Percentiles rank a stretch among this genome's conserved stretches.
Evolutionary conservation across 768 basidiomycete genomes (phyloP).

Genomic region (Cubamyces lactineus): DNA sequence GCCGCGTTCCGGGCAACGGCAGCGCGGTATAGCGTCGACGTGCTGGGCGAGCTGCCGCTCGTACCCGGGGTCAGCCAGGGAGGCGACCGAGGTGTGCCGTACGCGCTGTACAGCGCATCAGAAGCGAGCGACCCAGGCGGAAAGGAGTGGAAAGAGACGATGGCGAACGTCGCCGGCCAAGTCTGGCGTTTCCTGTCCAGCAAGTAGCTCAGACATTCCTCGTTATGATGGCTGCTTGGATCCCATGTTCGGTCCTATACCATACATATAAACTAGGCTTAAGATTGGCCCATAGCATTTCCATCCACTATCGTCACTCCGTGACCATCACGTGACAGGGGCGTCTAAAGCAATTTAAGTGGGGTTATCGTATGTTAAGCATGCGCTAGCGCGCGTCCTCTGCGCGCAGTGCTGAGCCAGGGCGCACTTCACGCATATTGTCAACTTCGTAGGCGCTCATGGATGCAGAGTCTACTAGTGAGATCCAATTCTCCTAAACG

Average conservation of each 20-base stretch:
- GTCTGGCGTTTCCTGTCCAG: slow-evolving; percentile 35
- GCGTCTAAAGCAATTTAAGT: too few relatives aligned
- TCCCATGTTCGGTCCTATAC: too few relatives aligned
- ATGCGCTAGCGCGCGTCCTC: not conserved
- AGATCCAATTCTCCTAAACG: too few relatives aligned
- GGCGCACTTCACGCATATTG: too few relatives aligned
- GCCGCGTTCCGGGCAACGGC: slow-evolving; percentile 64
- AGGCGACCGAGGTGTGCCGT: slow-evolving; percentile 72
- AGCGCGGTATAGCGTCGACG: slow-evolving; percentile 53
- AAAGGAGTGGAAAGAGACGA: slow-evolving; percentile 32
- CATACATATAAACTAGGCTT: too few relatives aligned
- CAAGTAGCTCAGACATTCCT: not conserved
- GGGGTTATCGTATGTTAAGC: not conserved
- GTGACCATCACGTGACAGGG: too few relatives aligned
- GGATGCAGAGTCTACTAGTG: too few relatives aligned
- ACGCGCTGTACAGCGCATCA: slow-evolving; percentile 33
- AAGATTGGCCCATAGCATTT: too few relatives aligned
- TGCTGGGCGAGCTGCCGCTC: slow-evolving; percentile 84
- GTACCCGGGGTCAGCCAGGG: slow-evolving; percentile 72
- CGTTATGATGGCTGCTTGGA: too few relatives aligned
- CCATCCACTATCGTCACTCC: too few relatives aligned
- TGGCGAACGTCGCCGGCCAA: slow-evolving; percentile 34
- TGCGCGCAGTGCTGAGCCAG: not conserved
- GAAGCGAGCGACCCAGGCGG: slow-evolving; percentile 10
- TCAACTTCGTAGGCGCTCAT: too few relatives aligned